These are phyloP conservation scores for Vigna hirtella DNA, from an alignment of 306 rosid genomes.

Conservation along the genomic window DNA sequence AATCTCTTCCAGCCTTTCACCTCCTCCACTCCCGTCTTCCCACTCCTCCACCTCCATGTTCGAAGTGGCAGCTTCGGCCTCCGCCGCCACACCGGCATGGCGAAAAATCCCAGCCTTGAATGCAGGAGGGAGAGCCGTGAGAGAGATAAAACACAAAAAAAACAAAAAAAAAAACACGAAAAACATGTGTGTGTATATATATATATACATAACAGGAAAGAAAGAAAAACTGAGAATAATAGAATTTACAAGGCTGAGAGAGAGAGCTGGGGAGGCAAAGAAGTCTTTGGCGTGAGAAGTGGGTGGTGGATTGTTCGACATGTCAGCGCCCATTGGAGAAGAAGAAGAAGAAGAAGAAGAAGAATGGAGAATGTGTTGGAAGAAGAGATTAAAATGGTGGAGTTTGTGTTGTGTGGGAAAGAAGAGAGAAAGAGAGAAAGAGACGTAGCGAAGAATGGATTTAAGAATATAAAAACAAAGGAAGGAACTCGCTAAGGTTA, in stretches of 20 bases:
- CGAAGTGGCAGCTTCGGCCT: slow-evolving; percentile 19
- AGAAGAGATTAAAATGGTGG: slow-evolving; percentile 40
- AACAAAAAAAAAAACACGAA: background rate
- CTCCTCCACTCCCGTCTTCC: slow-evolving; percentile 81
- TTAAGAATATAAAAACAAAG: slow-evolving; percentile 97
- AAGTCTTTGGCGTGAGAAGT: slow-evolving; percentile 85
- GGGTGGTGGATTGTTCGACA: slow-evolving; percentile 85
- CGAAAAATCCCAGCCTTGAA: slow-evolving; percentile 91
- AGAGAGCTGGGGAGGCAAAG: slow-evolving; percentile 92
- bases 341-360: background rate
- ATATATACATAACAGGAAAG: background rate
- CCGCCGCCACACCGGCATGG: slow-evolving; percentile 57
- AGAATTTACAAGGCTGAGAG: slow-evolving; percentile 80
- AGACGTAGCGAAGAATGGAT: slow-evolving; percentile 50
- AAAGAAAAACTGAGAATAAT: background rate
- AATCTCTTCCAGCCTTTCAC: slow-evolving; percentile 66
- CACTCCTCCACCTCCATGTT: slow-evolving; percentile 82
- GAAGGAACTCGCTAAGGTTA: slow-evolving; percentile 45
- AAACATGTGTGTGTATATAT: background rate
- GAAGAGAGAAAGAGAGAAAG: slow-evolving; percentile 31
- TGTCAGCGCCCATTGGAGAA: slow-evolving; percentile 81
- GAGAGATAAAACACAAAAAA: background rate
- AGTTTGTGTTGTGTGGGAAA: background rate
- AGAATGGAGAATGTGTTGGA: slow-evolving; percentile 42
- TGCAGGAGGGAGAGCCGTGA: no score